A percentile compares a stretch with the other conserved stretches of the same genome.
phyloP scores from a whole-genome alignment of 2,329 filamentous ascomycete species.

The Alternaria sp. region DNA sequence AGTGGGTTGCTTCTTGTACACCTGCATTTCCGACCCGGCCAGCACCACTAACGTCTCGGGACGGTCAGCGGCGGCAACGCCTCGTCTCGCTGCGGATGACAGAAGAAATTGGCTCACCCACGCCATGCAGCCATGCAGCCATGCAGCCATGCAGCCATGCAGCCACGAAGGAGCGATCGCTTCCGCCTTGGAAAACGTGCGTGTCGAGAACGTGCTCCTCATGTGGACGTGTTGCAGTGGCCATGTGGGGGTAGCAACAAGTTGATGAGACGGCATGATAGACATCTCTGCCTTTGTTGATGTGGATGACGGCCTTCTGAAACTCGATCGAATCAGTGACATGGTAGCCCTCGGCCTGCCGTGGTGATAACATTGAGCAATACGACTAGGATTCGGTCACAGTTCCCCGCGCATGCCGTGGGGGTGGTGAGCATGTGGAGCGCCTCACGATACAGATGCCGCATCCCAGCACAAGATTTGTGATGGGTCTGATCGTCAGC shows the following conservation, averaged over 20 bases:
- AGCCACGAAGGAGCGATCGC: conserved; percentile 13
- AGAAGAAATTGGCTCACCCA: conserved; percentile 15
- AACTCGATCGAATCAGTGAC: conserved; percentile 8
- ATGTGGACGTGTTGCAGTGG: conserved; percentile 2
- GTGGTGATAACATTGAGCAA: neutral
- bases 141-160: conserved; percentile 18
- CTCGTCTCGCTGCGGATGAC: conserved; percentile 16
- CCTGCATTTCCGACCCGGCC: neutral
- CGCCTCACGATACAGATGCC: conserved; percentile 1
- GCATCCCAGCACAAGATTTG: conserved; percentile 6
- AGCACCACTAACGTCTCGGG: conserved; percentile 20
- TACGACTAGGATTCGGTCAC: conserved; percentile 6
- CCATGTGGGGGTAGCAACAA: conserved; percentile 14
- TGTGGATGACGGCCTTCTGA: conserved; percentile 2
- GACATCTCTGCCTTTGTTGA: neutral
- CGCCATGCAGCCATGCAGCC: conserved; percentile 19
- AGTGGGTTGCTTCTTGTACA: conserved; percentile 7
- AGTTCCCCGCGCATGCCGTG: conserved; percentile 11
- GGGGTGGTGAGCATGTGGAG: conserved; percentile 5
- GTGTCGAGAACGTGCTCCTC: conserved; percentile 8
- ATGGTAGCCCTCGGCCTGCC: conserved; percentile 3
- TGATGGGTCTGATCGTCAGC: neutral
- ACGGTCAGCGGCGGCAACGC: conserved; percentile 23
- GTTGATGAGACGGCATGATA: conserved; percentile 2
- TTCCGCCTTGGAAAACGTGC: conserved; percentile 17